These are phyloP conservation scores for Oenanthe sinensis DNA, from an alignment of 129 eudicot genomes.

Conservation along the genomic window DNA sequence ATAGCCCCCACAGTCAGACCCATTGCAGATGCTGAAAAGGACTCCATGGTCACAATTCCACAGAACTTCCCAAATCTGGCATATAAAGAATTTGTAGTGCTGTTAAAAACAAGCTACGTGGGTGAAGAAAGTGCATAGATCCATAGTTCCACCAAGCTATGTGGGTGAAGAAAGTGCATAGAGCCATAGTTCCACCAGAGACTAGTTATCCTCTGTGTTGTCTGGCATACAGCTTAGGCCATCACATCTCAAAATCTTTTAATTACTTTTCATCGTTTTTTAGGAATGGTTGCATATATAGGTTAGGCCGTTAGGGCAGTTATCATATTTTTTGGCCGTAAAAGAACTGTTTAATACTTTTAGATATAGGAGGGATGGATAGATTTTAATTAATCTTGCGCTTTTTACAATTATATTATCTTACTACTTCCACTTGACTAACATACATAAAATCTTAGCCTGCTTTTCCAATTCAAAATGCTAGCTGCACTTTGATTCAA, in stretches of 20 bases:
- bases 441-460: not conserved
- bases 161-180: not conserved
- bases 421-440: not conserved
- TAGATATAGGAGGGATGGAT: not conserved
- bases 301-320: not conserved
- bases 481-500: not conserved
- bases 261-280: not conserved
- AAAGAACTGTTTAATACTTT: not conserved
- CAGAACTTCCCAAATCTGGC: slow-evolving; percentile 86
- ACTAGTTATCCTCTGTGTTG: not conserved
- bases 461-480: not conserved
- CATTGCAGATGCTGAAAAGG: slow-evolving; percentile 98
- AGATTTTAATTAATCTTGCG: not conserved
- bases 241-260: not conserved
- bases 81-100: slow-evolving; percentile 3
- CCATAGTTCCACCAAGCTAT: not conserved
- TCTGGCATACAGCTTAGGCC: not conserved
- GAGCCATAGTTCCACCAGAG: not conserved
- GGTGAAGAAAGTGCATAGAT: not conserved
- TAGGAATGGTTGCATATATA: not conserved
- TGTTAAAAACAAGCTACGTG: not conserved
- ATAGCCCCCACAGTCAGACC: slow-evolving; percentile 97
- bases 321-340: not conserved
- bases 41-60: slow-evolving; percentile 84
- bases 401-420: not conserved